These are phyloP conservation scores for Panellus pusillus DNA, from an alignment of 768 basidiomycete genomes.

Conservation along the genomic window DNA sequence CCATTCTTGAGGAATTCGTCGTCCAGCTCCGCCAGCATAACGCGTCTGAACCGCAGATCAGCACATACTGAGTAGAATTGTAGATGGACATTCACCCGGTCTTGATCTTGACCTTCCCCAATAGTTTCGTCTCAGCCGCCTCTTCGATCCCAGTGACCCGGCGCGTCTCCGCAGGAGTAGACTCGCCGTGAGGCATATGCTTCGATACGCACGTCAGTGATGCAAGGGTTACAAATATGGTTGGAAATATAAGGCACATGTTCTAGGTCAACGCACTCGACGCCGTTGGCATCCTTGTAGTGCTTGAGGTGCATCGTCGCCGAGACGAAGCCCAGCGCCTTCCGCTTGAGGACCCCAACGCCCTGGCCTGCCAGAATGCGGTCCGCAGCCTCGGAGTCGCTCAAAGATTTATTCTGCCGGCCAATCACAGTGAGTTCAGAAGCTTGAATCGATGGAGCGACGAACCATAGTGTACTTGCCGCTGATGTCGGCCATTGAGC, in stretches of 20 bases:
- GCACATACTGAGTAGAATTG: too few species aligned
- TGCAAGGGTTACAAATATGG: too few species aligned
- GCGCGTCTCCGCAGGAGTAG: not conserved
- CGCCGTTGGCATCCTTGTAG: not conserved
- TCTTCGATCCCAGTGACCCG: not conserved
- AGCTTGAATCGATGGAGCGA: too few species aligned
- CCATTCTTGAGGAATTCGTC: constrained; percentile 42
- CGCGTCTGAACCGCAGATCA: constrained; percentile 34
- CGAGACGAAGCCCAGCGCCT: not conserved
- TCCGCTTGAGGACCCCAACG: not conserved
- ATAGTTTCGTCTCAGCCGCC: too few species aligned
- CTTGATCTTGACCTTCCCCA: not conserved
- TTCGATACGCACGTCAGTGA: not conserved
- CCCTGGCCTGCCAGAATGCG: not conserved
- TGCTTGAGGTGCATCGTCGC: not conserved
- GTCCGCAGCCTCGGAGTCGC: not conserved
- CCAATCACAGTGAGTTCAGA: too few species aligned
- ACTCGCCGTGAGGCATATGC: not conserved
- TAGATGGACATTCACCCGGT: not conserved
- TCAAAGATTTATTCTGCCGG: not conserved
- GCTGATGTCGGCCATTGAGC: too few species aligned
- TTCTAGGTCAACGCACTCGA: not conserved
- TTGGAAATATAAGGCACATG: not conserved
- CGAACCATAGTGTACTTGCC: too few species aligned
- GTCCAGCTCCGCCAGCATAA: constrained; percentile 44